phyloP scores from a whole-genome alignment of 2,329 filamentous ascomycete genomes.

The Pseudofabraea citricarpa region DNA sequence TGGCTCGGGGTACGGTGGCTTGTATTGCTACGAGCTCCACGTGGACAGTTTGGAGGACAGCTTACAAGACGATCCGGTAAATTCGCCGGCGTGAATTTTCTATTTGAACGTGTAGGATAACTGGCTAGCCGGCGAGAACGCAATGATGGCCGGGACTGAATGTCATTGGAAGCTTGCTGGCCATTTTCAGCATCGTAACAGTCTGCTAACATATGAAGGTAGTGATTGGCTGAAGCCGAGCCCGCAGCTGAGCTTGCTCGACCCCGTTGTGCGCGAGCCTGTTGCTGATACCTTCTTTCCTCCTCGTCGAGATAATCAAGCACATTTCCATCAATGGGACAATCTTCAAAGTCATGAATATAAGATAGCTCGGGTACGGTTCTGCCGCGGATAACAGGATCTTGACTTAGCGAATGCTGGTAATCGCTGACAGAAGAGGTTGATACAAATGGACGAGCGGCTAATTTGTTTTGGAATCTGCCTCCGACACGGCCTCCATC shows the following conservation, averaged over 20 bases:
- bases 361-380: constrained; percentile 16
- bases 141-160: too few species aligned
- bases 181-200: too few species aligned
- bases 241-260: neutral
- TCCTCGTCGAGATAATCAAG: constrained; percentile 20
- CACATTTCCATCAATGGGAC: constrained; percentile 16
- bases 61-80: too few species aligned
- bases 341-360: constrained; percentile 21
- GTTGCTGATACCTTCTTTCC: constrained; percentile 9
- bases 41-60: too few species aligned
- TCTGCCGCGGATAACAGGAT: neutral
- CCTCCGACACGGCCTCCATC: neutral
- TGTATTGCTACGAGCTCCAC: too few species aligned
- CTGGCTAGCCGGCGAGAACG: too few species aligned
- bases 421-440: neutral
- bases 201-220: too few species aligned
- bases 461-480: neutral
- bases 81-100: too few species aligned
- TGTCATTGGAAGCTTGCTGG: too few species aligned
- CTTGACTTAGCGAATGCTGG: neutral
- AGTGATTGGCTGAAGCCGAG: too few species aligned
- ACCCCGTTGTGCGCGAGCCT: neutral
- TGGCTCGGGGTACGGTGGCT: too few species aligned
- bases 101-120: too few species aligned
- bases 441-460: neutral